Evolutionary conservation across 352 stramenopile species (phyloP), one percentile per base, ranked within the genome.

Genomic region (Aphanomyces stellatus): DNA sequence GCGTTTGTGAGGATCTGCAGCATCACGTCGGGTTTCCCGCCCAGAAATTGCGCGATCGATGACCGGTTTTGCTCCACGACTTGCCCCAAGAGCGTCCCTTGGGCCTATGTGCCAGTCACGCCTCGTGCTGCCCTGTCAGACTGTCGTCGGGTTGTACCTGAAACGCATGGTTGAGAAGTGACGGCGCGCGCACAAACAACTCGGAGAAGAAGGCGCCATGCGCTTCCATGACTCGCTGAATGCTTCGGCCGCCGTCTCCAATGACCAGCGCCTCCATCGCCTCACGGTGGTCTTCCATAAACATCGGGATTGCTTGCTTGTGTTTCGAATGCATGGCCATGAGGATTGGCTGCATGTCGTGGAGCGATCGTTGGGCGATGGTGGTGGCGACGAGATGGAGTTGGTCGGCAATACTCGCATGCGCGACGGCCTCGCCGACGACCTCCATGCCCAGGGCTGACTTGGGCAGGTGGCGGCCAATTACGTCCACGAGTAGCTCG

Each of bases 11-110:
- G 63, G 17, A 92, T 43, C 3, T 78, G 53, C 6, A 86, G 60
- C 2, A 90, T 62, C 13, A 89, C 67, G 43, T 92, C 83, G 0
- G 67, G 62, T 51, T 78, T 73, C 48, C 83, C 79, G 1, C 72
- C 66, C 2, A 92, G 74, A 42, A 81, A 76, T 41, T 88, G 73
- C 0, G 83, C 88, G 37, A 92, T 72, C 11, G 77, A 42, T 49
- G 82, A 76, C n/a, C 87, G 76, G 51, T 92, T 88, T 59, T 90
- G 81, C 71, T 92, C 81, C 17, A 92, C 67, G 13, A 92, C 77
- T 2, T 81, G 77, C 25, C 73, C 79, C 13, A 92, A 75, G 1
- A 92, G 62, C 25, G 77, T 0, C 78, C 85, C 10, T 77, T 76
- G 80, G 85, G 55, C 30, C 28, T 57, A 51, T 25, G 46, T n/a